These are phyloP conservation scores for Neofusicoccum cordaticola DNA, from an alignment of 2,329 filamentous ascomycete genomes.

Conservation along the genomic window DNA sequence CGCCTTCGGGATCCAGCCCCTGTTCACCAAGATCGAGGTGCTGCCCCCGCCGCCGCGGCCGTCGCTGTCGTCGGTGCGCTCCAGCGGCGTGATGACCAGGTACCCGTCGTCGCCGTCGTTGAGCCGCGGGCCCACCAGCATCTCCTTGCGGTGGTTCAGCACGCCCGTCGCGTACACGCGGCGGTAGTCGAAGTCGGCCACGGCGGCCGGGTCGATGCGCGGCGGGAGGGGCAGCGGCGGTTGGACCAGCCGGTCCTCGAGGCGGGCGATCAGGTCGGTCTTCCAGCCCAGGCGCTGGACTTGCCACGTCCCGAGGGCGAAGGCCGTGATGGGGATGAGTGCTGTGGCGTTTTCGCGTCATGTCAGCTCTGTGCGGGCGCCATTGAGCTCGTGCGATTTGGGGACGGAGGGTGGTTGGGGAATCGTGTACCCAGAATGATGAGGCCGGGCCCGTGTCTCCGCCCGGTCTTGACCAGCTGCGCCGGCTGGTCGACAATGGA, in stretches of 20 bases:
- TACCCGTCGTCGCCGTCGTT: slow-evolving; percentile 87
- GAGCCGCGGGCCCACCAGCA: slow-evolving; percentile 90
- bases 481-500: slow-evolving; percentile 87
- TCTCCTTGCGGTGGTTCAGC: slow-evolving; percentile 86
- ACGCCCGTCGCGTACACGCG: slow-evolving; percentile 72
- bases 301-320: slow-evolving; percentile 90
- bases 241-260: slow-evolving; percentile 86
- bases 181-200: slow-evolving; percentile 89
- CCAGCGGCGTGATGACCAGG: slow-evolving; percentile 86
- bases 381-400: too few species aligned
- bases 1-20: slow-evolving; percentile 87
- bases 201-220: slow-evolving; percentile 73
- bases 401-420: too few species aligned
- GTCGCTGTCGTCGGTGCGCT: slow-evolving; percentile 57
- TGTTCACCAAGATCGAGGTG: slow-evolving; percentile 70
- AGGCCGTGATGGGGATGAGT: slow-evolving; percentile 87
- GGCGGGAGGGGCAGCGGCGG: slow-evolving; percentile 83
- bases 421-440: slow-evolving; percentile 64
- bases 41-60: slow-evolving; percentile 20
- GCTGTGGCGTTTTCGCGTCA: slow-evolving; percentile 43
- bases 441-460: slow-evolving; percentile 72
- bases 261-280: slow-evolving; percentile 82
- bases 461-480: slow-evolving; percentile 70
- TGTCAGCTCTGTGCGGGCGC: background rate
- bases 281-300: slow-evolving; percentile 93